These are phyloP conservation scores for Suillus discolor DNA, from an alignment of 768 basidiomycete species.

Conservation along the genomic window DNA sequence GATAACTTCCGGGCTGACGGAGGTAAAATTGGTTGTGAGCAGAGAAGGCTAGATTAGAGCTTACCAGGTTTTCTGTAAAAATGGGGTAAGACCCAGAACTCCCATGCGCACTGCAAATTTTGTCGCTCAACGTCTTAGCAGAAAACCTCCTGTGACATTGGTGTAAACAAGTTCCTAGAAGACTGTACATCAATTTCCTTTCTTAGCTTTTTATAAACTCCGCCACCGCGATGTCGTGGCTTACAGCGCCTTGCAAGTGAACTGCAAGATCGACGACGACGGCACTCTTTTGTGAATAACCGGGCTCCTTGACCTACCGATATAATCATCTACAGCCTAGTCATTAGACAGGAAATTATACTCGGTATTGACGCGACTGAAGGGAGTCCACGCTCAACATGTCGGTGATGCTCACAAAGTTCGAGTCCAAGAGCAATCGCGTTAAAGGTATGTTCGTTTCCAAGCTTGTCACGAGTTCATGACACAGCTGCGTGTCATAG, in stretches of 20 bases:
- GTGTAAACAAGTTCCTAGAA: not conserved
- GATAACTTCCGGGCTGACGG: constrained; percentile 62
- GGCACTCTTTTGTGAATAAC: not conserved
- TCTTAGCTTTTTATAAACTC: constrained; percentile 31
- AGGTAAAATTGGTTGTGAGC: not conserved
- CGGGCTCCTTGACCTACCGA: not conserved
- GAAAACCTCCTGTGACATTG: constrained; percentile 1
- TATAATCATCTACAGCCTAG: not conserved
- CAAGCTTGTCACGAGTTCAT: constrained; percentile 1
- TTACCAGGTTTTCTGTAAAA: constrained; percentile 68
- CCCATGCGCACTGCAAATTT: constrained; percentile 50
- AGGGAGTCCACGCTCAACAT: constrained; percentile 43
- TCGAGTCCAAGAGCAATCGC: constrained; percentile 98
- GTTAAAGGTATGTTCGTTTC: constrained; percentile 74
- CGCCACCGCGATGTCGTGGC: constrained; percentile 29
- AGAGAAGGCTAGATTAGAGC: constrained; percentile 13
- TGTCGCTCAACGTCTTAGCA: not conserved
- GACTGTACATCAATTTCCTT: constrained; percentile 9
- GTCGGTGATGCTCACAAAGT: constrained; percentile 96
- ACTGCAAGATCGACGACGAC: constrained; percentile 2
- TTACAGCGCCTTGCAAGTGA: constrained; percentile 1
- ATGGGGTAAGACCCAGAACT: constrained; percentile 69
- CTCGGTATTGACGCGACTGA: not conserved
- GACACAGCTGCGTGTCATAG: constrained; percentile 37
- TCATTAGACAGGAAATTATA: not conserved